These are phyloP conservation scores for Solioccasus polychromus DNA, from an alignment of 768 basidiomycete genomes.

Conservation along the genomic window DNA sequence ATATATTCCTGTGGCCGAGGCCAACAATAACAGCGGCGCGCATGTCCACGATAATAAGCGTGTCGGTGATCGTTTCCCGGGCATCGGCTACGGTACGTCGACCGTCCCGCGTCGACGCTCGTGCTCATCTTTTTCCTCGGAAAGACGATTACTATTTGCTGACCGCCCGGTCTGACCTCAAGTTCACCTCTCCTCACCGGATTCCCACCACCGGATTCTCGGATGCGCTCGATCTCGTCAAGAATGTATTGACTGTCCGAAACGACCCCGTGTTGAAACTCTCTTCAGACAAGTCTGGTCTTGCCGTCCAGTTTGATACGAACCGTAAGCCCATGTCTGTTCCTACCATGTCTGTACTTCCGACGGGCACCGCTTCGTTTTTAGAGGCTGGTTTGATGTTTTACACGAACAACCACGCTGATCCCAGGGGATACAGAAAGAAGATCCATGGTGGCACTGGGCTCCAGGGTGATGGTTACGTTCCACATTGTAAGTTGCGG, in stretches of 20 bases:
- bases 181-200: slow-evolving; percentile 43
- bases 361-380: neutral
- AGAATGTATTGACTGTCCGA: slow-evolving; percentile 29
- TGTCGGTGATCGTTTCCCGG: slow-evolving; percentile 59
- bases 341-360: neutral
- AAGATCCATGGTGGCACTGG: slow-evolving; percentile 77
- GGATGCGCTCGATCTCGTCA: slow-evolving; percentile 42
- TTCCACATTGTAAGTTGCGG: slow-evolving; percentile 47
- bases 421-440: slow-evolving; percentile 53
- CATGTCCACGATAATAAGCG: slow-evolving; percentile 49
- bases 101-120: neutral
- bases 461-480: slow-evolving; percentile 54
- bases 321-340: slow-evolving; percentile 54
- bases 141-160: slow-evolving; percentile 69
- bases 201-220: slow-evolving; percentile 43
- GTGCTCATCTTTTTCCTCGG: neutral
- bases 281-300: slow-evolving; percentile 53
- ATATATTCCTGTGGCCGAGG: slow-evolving; percentile 44
- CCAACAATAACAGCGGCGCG: slow-evolving; percentile 33
- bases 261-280: slow-evolving; percentile 51
- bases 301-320: slow-evolving; percentile 58
- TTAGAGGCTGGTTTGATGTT: slow-evolving; percentile 75
- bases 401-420: slow-evolving; percentile 59
- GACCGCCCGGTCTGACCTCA: slow-evolving; percentile 33
- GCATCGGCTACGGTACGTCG: slow-evolving; percentile 53